These are phyloP conservation scores for Sphagnum tenellum DNA, from an alignment of 225 moss, liverwort and hornwort genomes.

Conservation along the genomic window DNA sequence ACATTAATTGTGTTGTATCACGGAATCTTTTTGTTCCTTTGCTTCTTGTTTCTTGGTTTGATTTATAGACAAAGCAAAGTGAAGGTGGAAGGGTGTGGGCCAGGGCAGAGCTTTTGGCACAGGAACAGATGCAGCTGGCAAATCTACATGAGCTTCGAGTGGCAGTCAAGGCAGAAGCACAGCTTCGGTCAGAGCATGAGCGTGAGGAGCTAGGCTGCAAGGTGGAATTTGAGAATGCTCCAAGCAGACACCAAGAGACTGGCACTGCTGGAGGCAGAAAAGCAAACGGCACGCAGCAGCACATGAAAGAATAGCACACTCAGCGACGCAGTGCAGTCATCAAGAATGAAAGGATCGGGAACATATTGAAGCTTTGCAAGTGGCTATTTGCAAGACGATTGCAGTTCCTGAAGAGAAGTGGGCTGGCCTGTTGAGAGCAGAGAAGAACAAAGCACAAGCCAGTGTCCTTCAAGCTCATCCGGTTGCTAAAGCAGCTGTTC, in stretches of 20 bases:
- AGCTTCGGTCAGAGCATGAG: conserved; percentile 90
- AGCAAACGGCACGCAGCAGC: conserved; percentile 88
- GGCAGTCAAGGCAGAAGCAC: conserved; percentile 95
- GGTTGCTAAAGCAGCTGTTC: conserved; percentile 85
- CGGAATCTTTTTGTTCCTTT: too few species aligned
- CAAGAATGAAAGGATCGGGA: conserved; percentile 88
- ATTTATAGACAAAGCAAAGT: too few species aligned
- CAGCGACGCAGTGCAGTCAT: conserved; percentile 59
- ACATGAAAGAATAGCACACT: conserved; percentile 79
- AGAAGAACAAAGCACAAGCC: conserved; percentile 92
- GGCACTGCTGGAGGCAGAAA: conserved; percentile 85
- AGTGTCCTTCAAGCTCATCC: conserved; percentile 84
- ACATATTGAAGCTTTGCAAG: conserved; percentile 76
- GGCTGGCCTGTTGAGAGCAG: conserved; percentile 81
- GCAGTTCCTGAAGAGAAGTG: conserved; percentile 98
- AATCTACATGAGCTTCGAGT: conserved; percentile 85
- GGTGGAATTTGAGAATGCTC: conserved; percentile 87
- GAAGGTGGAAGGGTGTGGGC: neutral
- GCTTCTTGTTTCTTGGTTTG: too few species aligned
- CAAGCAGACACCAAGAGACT: conserved; percentile 93
- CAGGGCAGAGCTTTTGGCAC: conserved; percentile 90
- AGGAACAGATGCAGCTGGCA: conserved; percentile 89
- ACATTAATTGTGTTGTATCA: too few species aligned
- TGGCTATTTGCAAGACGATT: conserved; percentile 80
- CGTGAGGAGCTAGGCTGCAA: conserved; percentile 89